Conservation (phyloP, 75 land plant species). For the Isoetes taiwanensis region DNA sequence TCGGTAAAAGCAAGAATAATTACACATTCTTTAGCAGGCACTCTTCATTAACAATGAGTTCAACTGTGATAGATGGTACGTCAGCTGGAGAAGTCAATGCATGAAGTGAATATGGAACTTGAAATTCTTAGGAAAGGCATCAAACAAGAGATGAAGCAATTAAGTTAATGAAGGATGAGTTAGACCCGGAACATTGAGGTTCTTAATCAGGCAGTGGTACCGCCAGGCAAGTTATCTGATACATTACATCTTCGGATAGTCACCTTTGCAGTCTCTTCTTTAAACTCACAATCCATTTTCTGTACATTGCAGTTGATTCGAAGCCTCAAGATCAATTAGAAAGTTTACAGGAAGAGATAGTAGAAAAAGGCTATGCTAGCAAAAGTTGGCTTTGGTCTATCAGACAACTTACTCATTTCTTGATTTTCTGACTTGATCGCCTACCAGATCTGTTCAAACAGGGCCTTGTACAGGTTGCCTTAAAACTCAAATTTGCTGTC, state of each 20-base stretch:
- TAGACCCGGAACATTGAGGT: conserved; percentile 16
- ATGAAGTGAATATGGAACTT: conserved; percentile 12
- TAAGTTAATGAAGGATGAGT: conserved; percentile 19
- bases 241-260: background rate
- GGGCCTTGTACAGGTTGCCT: too few species aligned
- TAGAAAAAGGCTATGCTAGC: background rate
- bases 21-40: background rate
- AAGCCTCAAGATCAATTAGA: background rate
- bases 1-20: too few species aligned
- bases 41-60: background rate
- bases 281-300: background rate
- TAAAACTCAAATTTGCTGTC: too few species aligned
- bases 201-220: background rate
- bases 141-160: conserved; percentile 22
- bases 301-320: background rate
- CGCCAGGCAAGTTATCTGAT: background rate
- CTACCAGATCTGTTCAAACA: too few species aligned
- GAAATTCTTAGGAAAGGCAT: conserved; percentile 21
- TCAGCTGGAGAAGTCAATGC: conserved; percentile 13
- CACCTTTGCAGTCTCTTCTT: background rate
- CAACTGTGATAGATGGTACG: too few species aligned
- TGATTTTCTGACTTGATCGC: too few species aligned
- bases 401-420: too few species aligned
- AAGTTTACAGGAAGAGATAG: background rate
- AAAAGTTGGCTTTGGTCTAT: background rate